These are phyloP conservation scores for Waltergamsia citrina DNA, from an alignment of 2,329 filamentous ascomycete species.

Conservation along the genomic window DNA sequence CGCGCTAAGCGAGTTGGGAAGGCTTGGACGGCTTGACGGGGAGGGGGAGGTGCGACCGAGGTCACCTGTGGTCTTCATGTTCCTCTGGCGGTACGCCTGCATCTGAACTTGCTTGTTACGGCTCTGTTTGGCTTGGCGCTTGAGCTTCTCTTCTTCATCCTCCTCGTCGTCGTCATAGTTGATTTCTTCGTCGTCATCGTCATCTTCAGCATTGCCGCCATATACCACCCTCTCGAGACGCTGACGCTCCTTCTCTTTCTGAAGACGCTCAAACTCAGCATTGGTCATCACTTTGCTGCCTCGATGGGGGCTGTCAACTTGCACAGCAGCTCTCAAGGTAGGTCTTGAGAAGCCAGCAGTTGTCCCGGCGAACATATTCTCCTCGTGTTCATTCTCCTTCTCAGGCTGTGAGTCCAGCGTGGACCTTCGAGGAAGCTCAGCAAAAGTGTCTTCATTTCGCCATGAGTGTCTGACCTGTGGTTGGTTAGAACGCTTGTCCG, in stretches of 20 bases:
- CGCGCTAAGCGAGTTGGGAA: conserved; percentile 51
- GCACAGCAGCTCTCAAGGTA: conserved; percentile 23
- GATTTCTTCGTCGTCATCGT: conserved; percentile 55
- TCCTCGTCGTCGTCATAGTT: conserved; percentile 64
- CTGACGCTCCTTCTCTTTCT: conserved; percentile 61
- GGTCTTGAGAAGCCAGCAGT: conserved; percentile 25
- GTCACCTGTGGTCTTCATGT: conserved; percentile 93
- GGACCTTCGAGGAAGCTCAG: too few relatives aligned
- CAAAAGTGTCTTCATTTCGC: conserved; percentile 29
- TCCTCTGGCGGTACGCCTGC: conserved; percentile 82
- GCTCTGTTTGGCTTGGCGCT: conserved; percentile 64
- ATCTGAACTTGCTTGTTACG: conserved; percentile 86
- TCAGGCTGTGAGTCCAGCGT: too few relatives aligned
- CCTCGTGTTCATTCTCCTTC: conserved; percentile 33
- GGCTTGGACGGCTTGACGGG: conserved; percentile 36
- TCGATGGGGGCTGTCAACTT: conserved; percentile 28
- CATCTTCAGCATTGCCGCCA: conserved; percentile 36
- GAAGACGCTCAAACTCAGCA: conserved; percentile 75
- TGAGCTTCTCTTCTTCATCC: conserved; percentile 69
- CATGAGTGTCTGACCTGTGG: conserved; percentile 19
- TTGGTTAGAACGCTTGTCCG: conserved; percentile 9
- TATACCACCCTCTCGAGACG: conserved; percentile 29
- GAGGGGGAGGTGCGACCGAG: conserved; percentile 20
- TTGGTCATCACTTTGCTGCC: conserved; percentile 79
- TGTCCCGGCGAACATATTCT: conserved; percentile 46